Evolutionary conservation across 352 stramenopile genomes (phyloP).

Genomic region (Globisporangium abappressorium): DNA sequence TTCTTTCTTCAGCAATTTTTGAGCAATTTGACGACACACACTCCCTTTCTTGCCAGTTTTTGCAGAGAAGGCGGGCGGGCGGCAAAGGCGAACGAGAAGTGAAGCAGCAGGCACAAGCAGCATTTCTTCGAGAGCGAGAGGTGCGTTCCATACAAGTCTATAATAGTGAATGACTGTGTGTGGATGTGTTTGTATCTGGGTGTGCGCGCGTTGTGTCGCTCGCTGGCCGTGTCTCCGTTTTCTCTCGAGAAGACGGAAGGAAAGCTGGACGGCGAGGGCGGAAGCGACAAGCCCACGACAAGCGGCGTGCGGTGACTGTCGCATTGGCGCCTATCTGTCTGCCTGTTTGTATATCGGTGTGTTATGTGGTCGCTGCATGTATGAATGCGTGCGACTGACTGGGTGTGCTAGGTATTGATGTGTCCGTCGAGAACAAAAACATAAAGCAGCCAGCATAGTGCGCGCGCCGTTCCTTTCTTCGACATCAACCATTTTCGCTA

Average conservation of each 20-base stretch:
- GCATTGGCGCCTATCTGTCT: neutral
- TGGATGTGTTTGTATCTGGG: neutral
- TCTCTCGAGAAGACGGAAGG: neutral
- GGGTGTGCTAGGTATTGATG: neutral
- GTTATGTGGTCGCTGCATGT: neutral
- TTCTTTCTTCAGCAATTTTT: neutral
- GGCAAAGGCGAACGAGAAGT: neutral
- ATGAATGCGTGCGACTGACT: neutral
- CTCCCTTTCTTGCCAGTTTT: neutral
- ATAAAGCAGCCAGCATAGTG: neutral
- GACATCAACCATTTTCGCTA: neutral
- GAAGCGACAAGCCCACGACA: neutral
- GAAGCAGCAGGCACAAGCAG: neutral
- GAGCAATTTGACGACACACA: conserved; percentile 1
- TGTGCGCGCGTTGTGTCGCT: neutral
- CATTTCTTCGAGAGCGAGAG: neutral
- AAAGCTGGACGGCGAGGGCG: neutral
- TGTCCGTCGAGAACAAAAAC: neutral
- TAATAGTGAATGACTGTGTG: neutral
- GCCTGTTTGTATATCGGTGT: neutral
- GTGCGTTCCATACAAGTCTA: neutral
- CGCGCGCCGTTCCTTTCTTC: neutral
- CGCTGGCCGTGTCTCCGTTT: neutral
- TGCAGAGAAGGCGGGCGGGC: neutral
- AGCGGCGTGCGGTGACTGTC: neutral